Conservation (phyloP, 140 eudicot species). For the Anethum foeniculum region DNA sequence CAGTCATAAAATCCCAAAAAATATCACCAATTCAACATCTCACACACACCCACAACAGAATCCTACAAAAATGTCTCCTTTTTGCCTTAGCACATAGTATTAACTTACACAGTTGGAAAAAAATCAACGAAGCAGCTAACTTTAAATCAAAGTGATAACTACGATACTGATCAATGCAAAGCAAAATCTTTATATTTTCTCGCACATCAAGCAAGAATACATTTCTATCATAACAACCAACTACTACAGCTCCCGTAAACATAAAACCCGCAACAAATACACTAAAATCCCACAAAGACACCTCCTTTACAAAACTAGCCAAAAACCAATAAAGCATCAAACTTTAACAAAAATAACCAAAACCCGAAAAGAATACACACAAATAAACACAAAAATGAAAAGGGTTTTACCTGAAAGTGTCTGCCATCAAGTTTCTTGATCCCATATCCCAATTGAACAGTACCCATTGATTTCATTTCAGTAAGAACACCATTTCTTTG, state of each 20-base stretch:
- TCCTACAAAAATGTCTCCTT: not conserved
- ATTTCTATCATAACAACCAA: no score
- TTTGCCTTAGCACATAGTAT: not conserved
- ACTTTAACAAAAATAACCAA: not conserved
- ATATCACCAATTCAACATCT: not conserved
- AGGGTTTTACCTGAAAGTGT: slow-evolving; percentile 56
- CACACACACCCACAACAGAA: not conserved
- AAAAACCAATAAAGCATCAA: not conserved
- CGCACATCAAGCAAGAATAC: no score
- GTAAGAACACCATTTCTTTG: slow-evolving; percentile 78
- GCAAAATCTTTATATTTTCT: no score
- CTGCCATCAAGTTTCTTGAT: slow-evolving; percentile 88
- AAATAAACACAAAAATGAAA: not conserved
- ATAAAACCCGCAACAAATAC: no score
- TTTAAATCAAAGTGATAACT: no score
- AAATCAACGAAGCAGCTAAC: no score
- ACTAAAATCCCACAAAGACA: not conserved
- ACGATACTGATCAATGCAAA: no score
- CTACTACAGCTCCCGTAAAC: no score
- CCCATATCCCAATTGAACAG: slow-evolving; percentile 78
- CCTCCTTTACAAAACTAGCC: no score
- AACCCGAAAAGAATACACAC: not conserved
- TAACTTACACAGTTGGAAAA: not conserved
- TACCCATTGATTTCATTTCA: slow-evolving; percentile 58
- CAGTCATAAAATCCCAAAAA: not conserved